These are phyloP conservation scores for Paracamarosporium sp. DNA, from an alignment of 2,329 filamentous ascomycete species.

Conservation along the genomic window DNA sequence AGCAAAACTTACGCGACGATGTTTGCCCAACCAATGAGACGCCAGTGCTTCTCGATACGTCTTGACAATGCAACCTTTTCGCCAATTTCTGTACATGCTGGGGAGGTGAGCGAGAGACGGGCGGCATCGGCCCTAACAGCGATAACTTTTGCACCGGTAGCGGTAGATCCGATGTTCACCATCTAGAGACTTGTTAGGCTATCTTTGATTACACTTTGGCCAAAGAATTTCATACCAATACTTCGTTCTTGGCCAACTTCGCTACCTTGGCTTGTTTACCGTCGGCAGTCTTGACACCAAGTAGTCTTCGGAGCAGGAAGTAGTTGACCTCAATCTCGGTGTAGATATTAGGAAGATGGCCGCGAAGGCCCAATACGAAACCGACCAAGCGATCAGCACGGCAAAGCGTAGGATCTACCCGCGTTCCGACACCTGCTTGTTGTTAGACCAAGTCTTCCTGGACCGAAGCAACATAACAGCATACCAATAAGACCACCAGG, in stretches of 20 bases:
- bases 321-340: slow-evolving; percentile 98
- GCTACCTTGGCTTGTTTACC: slow-evolving; percentile 99
- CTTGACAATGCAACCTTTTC: slow-evolving; percentile 97
- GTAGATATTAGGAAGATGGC: slow-evolving; percentile 94
- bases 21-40: slow-evolving; percentile 51
- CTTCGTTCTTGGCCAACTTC: slow-evolving; percentile 97
- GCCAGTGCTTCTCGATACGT: slow-evolving; percentile 99
- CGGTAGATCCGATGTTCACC: slow-evolving; percentile 99
- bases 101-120: slow-evolving; percentile 89
- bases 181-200: slow-evolving; percentile 59
- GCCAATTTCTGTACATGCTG: slow-evolving; percentile 94
- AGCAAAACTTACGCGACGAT: slow-evolving; percentile 48
- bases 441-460: slow-evolving; percentile 15
- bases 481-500: slow-evolving; percentile 88
- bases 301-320: slow-evolving; percentile 90
- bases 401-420: slow-evolving; percentile 97
- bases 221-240: slow-evolving; percentile 61
- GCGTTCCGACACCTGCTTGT: slow-evolving; percentile 81
- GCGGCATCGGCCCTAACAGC: slow-evolving; percentile 98
- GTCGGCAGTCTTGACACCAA: slow-evolving; percentile 97
- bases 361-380: slow-evolving; percentile 95
- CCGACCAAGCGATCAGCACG: slow-evolving; percentile 98
- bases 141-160: slow-evolving; percentile 95
- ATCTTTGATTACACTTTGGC: background rate
- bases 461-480: slow-evolving; percentile 10